Conservation (phyloP, 2,329 filamentous ascomycete species). For the Canariomyces notabilis region DNA sequence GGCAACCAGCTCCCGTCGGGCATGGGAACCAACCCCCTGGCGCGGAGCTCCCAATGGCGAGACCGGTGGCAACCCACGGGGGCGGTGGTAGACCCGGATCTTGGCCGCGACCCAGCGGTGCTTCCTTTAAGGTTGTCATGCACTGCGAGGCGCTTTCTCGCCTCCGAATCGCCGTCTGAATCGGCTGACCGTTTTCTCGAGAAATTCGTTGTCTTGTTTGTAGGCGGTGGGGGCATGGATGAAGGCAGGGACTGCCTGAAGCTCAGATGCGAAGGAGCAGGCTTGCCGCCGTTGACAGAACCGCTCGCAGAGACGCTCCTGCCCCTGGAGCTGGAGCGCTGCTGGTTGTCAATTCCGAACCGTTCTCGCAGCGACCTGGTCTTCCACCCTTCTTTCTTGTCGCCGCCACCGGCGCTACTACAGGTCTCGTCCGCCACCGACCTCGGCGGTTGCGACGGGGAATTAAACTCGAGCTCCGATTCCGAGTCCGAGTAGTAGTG, state of each 20-base stretch:
- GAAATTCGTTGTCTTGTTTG: conserved; percentile 16
- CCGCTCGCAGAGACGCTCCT: conserved; percentile 24
- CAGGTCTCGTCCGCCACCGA: conserved; percentile 8
- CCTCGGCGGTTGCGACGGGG: conserved; percentile 9
- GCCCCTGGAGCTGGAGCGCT: not conserved
- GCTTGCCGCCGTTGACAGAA: conserved; percentile 16
- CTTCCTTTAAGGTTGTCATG: not conserved
- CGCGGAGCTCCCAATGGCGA: conserved; percentile 33
- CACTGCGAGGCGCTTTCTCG: conserved; percentile 21
- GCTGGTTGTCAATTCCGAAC: conserved; percentile 19
- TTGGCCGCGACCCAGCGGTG: no score
- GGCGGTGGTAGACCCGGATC: no score
- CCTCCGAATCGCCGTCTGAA: conserved; percentile 20
- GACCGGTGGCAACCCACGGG: conserved; percentile 23
- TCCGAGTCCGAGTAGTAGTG: conserved; percentile 21
- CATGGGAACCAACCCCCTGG: conserved; percentile 42
- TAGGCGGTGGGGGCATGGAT: no score
- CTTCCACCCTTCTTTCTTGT: conserved; percentile 25
- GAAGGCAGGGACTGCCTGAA: conserved; percentile 24
- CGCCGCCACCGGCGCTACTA: conserved; percentile 10
- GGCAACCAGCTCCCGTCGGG: conserved; percentile 50
- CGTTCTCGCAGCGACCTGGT: conserved; percentile 25
- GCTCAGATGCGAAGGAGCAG: conserved; percentile 9
- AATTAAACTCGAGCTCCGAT: conserved; percentile 20
- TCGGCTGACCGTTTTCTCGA: conserved; percentile 21